Conservation (phyloP, 2,329 filamentous ascomycete species). For the Biscogniauxia mediterranea region DNA sequence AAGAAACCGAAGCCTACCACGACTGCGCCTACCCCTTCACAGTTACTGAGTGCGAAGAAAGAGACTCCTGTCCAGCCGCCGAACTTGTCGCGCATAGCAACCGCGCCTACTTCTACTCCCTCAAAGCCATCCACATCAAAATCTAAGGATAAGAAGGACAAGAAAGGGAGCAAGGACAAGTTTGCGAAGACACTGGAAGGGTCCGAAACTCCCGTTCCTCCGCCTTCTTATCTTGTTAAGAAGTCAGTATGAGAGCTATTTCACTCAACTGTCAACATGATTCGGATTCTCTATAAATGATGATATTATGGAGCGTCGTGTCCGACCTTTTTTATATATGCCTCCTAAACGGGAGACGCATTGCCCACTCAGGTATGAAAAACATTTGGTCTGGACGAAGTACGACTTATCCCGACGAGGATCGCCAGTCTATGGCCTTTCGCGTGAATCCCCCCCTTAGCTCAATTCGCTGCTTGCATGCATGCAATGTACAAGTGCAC, state of each 20-base stretch:
- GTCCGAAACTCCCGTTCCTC: conserved; percentile 26
- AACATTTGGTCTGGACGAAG: neutral
- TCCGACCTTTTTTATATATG: neutral
- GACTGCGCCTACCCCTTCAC: conserved; percentile 4
- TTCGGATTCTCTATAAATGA: neutral
- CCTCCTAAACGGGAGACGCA: neutral
- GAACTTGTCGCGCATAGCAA: conserved; percentile 14
- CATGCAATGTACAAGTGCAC: neutral
- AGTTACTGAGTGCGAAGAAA: conserved; percentile 26
- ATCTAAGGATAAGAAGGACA: conserved; percentile 30
- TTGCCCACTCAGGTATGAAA: neutral
- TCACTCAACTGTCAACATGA: neutral
- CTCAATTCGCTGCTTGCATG: neutral
- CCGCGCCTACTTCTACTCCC: conserved; percentile 23
- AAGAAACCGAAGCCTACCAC: conserved; percentile 31
- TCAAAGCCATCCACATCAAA: conserved; percentile 26
- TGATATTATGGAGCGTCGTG: neutral
- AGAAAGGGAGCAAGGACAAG: conserved; percentile 27
- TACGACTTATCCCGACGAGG: neutral
- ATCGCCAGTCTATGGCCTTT: neutral
- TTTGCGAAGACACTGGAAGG: conserved; percentile 17
- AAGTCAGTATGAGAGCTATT: neutral
- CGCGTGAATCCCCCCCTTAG: neutral
- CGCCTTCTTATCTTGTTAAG: conserved; percentile 18
- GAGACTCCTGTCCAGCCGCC: conserved; percentile 36